Percentiles rank a stretch among this genome's conserved stretches.
phyloP scores from a whole-genome alignment of 345 rosid genomes.

The Corymbia maculata region DNA sequence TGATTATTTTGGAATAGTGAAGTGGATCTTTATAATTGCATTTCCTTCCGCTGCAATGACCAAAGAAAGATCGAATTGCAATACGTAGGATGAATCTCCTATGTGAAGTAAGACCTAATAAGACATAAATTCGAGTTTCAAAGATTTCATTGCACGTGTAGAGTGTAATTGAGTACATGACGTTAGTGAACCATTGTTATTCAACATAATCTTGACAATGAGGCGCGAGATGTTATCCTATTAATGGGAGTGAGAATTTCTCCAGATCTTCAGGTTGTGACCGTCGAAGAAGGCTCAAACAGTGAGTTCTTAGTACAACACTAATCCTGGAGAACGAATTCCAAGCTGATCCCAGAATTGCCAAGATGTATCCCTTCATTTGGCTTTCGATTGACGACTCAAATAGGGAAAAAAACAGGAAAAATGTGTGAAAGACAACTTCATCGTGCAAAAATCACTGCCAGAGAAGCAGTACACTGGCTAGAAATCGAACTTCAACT shows the following conservation, averaged over 20 bases:
- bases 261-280: background rate
- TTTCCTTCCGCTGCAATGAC: background rate
- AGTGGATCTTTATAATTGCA: background rate
- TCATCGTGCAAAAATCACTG: background rate
- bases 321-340: background rate
- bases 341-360: background rate
- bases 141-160: background rate
- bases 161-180: background rate
- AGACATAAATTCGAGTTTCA: background rate
- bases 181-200: background rate
- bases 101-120: background rate
- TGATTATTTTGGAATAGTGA: background rate
- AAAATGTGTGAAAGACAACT: background rate
- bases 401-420: background rate
- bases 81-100: background rate
- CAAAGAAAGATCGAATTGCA: background rate
- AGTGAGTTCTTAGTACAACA: background rate
- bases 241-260: background rate
- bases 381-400: background rate
- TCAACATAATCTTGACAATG: background rate
- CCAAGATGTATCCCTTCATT: background rate
- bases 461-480: background rate
- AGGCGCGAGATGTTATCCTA: background rate
- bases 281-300: background rate
- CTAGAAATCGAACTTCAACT: conserved; percentile 4